Conservation (phyloP, 2,329 filamentous ascomycete species). For the Metarhizium humberi region DNA sequence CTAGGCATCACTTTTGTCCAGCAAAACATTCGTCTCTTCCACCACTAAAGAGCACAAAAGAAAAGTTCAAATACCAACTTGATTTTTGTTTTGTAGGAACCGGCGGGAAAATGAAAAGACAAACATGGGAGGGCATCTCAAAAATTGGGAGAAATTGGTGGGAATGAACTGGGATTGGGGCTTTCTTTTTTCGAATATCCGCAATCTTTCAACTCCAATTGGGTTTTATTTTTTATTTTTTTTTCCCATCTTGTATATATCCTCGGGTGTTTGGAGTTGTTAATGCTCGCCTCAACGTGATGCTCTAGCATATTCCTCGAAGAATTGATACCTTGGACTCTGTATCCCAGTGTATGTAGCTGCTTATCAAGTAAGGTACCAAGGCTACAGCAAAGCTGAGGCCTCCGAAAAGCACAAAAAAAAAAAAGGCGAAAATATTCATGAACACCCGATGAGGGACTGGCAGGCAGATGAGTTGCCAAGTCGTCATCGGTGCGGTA, state of each 20-base stretch:
- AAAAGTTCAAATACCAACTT: background rate
- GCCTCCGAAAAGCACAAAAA: no score
- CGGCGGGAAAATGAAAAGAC: background rate
- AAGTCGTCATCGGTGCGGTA: no score
- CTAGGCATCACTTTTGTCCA: conserved; percentile 90
- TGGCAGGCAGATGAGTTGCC: no score
- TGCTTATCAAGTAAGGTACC: no score
- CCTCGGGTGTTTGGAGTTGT: background rate
- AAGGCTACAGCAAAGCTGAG: no score
- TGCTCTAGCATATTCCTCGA: no score
- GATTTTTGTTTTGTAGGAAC: background rate
- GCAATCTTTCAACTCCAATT: background rate
- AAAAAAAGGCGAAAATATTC: no score
- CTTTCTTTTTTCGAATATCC: background rate
- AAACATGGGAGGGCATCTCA: background rate
- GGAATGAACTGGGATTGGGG: background rate
- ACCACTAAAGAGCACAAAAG: conserved; percentile 55
- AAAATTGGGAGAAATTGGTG: background rate
- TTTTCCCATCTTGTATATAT: background rate
- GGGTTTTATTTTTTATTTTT: background rate
- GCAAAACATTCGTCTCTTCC: conserved; percentile 89
- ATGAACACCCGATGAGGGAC: no score
- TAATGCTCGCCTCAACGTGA: background rate
- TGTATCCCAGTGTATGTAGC: no score
- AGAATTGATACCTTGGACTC: no score